Evolutionary conservation across 108 stramenopile species (phyloP).

Genomic region (Nannochloropsis salina): DNA sequence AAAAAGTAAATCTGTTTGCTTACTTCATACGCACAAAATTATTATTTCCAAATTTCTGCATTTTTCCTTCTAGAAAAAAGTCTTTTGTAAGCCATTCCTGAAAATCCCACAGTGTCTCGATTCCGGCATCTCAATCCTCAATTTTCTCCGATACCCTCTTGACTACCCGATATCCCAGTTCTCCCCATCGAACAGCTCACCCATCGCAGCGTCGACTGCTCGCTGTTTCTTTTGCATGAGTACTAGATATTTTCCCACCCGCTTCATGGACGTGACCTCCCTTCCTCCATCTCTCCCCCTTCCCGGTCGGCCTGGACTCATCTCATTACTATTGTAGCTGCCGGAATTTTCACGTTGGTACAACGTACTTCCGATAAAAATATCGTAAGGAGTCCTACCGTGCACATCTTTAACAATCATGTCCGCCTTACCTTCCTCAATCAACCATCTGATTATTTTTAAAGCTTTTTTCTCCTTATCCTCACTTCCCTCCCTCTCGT

Average conservation of each 20-base stretch:
- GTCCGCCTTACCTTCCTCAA: background rate
- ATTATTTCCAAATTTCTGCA: too few relatives aligned
- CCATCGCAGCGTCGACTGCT: background rate
- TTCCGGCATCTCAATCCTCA: too few relatives aligned
- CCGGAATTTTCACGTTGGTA: background rate
- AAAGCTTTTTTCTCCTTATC: constrained; percentile 7
- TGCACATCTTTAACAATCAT: background rate
- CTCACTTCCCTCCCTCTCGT: background rate
- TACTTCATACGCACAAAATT: too few relatives aligned
- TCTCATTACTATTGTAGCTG: background rate
- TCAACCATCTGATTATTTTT: background rate
- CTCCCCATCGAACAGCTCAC: background rate
- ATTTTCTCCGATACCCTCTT: background rate
- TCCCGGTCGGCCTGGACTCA: background rate
- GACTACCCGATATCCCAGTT: background rate
- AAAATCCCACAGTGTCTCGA: too few relatives aligned
- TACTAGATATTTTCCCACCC: background rate
- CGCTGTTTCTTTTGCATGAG: constrained; percentile 17
- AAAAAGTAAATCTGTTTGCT: too few relatives aligned
- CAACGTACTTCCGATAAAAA: background rate
- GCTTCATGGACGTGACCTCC: background rate
- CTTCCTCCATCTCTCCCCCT: background rate
- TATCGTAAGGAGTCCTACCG: background rate
- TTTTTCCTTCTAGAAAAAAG: too few relatives aligned
- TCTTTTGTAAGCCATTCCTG: too few relatives aligned